Evolutionary conservation across 2,329 filamentous ascomycete species (phyloP).

Genomic region (Dothistroma pini): DNA sequence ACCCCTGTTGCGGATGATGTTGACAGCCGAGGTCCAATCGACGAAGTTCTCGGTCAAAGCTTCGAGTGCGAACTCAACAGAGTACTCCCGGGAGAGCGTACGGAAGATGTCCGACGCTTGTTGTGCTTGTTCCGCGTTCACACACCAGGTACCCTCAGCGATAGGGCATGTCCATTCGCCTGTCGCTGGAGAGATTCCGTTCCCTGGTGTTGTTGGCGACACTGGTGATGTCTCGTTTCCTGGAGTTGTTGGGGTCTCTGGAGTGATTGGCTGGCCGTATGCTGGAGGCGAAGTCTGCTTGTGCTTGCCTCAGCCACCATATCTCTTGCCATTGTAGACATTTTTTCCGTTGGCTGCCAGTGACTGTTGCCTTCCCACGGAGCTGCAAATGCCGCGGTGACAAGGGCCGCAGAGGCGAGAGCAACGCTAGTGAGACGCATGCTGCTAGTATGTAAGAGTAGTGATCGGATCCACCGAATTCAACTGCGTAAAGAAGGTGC

Average conservation of each 20-base stretch:
- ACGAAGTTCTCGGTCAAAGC: constrained; percentile 31
- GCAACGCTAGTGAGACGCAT: constrained; percentile 25
- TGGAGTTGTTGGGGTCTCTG: constrained; percentile 1
- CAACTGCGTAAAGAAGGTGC: constrained; percentile 1
- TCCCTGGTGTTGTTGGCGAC: constrained; percentile 4
- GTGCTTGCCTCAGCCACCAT: constrained; percentile 22
- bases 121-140: constrained; percentile 25
- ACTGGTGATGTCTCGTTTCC: constrained; percentile 6
- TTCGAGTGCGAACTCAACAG: constrained; percentile 27
- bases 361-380: constrained; percentile 14
- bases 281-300: constrained; percentile 12
- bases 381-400: constrained; percentile 18
- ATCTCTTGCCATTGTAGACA: constrained; percentile 18
- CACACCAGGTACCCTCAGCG: constrained; percentile 16
- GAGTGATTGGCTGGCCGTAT: background rate
- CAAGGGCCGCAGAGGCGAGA: constrained; percentile 21
- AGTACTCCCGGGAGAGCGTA: constrained; percentile 31
- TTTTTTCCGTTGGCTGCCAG: constrained; percentile 11
- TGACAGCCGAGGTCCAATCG: constrained; percentile 32
- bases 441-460: constrained; percentile 10
- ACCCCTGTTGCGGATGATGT: constrained; percentile 31
- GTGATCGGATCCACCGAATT: constrained; percentile 2
- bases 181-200: constrained; percentile 1
- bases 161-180: constrained; percentile 2
- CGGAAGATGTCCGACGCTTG: constrained; percentile 30